Evolutionary conservation across 805 yeast species (phyloP).

Genomic region (Schwanniomyces vanrijiae): DNA sequence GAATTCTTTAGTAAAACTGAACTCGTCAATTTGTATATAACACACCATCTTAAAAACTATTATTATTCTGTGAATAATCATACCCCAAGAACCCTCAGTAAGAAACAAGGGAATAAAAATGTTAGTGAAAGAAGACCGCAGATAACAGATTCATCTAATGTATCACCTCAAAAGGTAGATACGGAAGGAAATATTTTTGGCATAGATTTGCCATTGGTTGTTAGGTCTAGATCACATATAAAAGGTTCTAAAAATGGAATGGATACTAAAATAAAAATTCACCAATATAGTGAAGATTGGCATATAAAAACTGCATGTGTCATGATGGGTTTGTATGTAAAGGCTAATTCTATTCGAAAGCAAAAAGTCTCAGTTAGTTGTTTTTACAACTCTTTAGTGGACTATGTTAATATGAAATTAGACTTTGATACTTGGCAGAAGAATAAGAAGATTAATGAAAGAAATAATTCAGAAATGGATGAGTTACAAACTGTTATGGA

Average conservation of each 20-base stretch:
- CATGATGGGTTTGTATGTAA: slow-evolving; percentile 53
- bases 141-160: not conserved
- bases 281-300: slow-evolving; percentile 80
- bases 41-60: slow-evolving; percentile 67
- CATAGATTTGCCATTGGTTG: slow-evolving; percentile 10
- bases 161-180: slow-evolving; percentile 17
- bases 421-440: slow-evolving; percentile 88
- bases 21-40: slow-evolving; percentile 69
- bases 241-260: slow-evolving; percentile 8
- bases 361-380: slow-evolving; percentile 31
- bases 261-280: slow-evolving; percentile 43
- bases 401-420: slow-evolving; percentile 68
- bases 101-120: slow-evolving; percentile 2
- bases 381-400: slow-evolving; percentile 81
- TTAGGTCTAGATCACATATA: slow-evolving; percentile 9
- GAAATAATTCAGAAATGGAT: slow-evolving; percentile 14
- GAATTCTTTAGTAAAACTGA: slow-evolving; percentile 59
- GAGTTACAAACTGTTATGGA: slow-evolving; percentile 45
- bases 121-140: slow-evolving; percentile 2
- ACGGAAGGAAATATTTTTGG: slow-evolving; percentile 17
- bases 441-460: slow-evolving; percentile 20
- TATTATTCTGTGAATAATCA: slow-evolving; percentile 36
- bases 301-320: slow-evolving; percentile 68
- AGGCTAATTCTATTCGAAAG: slow-evolving; percentile 46
- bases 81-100: slow-evolving; percentile 13